Conservation (phyloP, 768 basidiomycete genomes). For the Psilocybe cubensis region DNA sequence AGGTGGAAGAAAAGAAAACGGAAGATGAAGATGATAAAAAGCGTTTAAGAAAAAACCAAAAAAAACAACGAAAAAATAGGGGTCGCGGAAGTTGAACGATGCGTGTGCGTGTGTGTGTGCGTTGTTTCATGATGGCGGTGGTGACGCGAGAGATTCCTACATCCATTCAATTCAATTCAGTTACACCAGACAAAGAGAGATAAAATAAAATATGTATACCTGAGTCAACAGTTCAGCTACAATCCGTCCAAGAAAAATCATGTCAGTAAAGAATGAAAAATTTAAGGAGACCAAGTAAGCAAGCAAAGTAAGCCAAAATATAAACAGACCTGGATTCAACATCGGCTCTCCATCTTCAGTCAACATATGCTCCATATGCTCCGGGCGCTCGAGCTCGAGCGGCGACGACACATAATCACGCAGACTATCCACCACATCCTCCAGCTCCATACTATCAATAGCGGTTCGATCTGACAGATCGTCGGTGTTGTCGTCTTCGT, state of each 20-base stretch:
- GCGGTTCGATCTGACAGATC: constrained; percentile 6
- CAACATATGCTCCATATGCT: constrained; percentile 56
- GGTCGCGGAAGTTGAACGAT: too few relatives aligned
- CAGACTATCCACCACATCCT: constrained; percentile 22
- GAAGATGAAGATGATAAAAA: background rate
- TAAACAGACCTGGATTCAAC: constrained; percentile 64
- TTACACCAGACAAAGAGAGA: background rate
- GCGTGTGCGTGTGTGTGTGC: constrained; percentile 31
- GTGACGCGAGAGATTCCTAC: constrained; percentile 71
- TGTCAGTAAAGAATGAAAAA: too few relatives aligned
- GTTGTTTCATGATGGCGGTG: constrained; percentile 56
- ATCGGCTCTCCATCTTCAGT: constrained; percentile 70
- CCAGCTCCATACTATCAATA: constrained; percentile 7
- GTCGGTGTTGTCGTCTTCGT: background rate
- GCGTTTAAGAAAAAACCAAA: background rate
- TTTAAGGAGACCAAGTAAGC: too few relatives aligned
- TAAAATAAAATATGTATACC: constrained; percentile 33
- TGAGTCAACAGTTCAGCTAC: constrained; percentile 70
- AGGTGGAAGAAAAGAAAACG: background rate
- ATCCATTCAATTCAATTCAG: too few relatives aligned
- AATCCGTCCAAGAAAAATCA: too few relatives aligned
- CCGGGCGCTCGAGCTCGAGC: constrained; percentile 40
- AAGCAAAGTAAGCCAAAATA: background rate
- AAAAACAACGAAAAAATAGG: background rate
- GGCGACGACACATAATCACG: constrained; percentile 32